Percentiles rank a stretch among this genome's conserved stretches.
Evolutionary conservation across 768 basidiomycete genomes (phyloP).

Genomic region (Pleurotus tuoliensis): DNA sequence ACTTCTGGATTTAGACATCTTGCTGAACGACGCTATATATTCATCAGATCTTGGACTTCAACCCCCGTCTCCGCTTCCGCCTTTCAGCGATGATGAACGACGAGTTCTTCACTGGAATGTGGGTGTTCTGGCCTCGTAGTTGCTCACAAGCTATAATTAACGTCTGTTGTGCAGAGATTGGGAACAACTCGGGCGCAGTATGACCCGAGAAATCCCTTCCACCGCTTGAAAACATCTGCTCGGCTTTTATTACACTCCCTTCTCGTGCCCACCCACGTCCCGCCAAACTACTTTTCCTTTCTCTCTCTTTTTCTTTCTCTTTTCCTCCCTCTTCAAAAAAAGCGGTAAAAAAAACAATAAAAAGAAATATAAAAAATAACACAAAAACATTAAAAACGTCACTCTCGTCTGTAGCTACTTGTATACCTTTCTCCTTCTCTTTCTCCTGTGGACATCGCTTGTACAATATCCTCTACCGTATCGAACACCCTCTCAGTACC

Average conservation of each 20-base stretch:
- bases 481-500: background rate
- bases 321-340: background rate
- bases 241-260: background rate
- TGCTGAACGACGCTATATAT: background rate
- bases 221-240: background rate
- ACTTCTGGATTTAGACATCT: background rate
- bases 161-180: background rate
- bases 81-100: constrained; percentile 4
- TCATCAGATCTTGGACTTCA: background rate
- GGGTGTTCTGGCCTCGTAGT: background rate
- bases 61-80: background rate
- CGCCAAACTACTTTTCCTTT: background rate
- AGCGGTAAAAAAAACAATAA: background rate
- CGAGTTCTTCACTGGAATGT: background rate
- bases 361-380: background rate
- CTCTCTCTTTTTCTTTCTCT: background rate
- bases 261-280: background rate
- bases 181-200: background rate
- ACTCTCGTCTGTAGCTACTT: no score
- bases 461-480: background rate
- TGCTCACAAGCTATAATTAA: background rate
- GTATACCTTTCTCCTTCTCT: background rate
- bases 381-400: background rate
- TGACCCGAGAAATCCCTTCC: background rate
- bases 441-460: background rate